Base-by-base conservation (phyloP, 1,284 basidiomycete species). In the Trichosporon sp. region DNA sequence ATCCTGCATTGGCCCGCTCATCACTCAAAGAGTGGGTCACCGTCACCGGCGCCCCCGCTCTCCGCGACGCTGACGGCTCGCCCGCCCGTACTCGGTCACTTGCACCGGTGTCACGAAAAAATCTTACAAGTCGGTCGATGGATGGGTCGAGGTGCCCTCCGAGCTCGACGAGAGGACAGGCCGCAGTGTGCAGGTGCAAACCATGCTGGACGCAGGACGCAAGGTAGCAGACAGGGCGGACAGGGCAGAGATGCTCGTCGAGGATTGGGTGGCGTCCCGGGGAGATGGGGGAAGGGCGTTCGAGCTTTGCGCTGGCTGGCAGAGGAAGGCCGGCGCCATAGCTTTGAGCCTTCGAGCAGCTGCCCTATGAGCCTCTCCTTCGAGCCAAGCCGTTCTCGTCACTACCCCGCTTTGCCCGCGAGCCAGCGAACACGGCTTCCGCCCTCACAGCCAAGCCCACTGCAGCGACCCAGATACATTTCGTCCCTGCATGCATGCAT, bases 261-360 rank as follows among this genome's bases (percentile, higher is more conserved):
- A 63, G 59, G 59, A 63, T 63, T 63, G 59, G 59, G 59, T 63
- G 59, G 59, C 59, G 59, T 63, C 51, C 51, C 35, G 59, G 59
- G 59, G 32, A 35, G 59, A 63, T 35, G 59, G 32, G 32, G 32
- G 21, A 35, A 37, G 31, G 59, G 59, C 59, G 32, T 63, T 31
- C 26, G 31, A 63, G 59, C 32, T n/a, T 37, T 63, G 59, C 31
- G 59, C 59, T 21, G 37, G 32, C 59, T 35, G 59, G 14, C 19
- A 16, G 51, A 54, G 51, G 51, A 54, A 54, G 51, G 19, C n/a
- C 51, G 19, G 11, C 51, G 51, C 51, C 19, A 16, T 48, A 19
- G 46, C 51, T 54, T 54, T 10, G 51, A 54, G 51, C 51, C 51
- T 54, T 16, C n/a, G 51, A 21, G 51, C 51, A 19, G 8, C 51